These are phyloP conservation scores for Aspergillus novoparasiticus DNA, from an alignment of 2,329 filamentous ascomycete genomes.

Conservation along the genomic window DNA sequence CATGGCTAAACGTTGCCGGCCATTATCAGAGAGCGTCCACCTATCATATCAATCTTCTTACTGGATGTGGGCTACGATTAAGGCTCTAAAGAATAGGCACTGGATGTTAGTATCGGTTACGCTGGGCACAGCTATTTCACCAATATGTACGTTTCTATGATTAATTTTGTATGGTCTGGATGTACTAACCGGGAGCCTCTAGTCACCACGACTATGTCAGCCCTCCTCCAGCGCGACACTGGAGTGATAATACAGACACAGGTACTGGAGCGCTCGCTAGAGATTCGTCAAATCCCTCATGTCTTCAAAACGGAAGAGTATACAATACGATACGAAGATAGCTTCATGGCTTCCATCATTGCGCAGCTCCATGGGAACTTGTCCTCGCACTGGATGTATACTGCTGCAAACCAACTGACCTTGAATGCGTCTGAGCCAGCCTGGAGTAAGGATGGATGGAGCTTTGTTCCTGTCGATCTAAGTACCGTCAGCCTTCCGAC, in stretches of 20 bases:
- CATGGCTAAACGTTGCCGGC: neutral
- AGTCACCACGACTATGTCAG: slow-evolving; percentile 4
- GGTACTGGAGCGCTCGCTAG: neutral
- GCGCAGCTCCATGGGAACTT: neutral
- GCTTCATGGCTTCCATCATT: neutral
- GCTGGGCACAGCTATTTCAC: neutral
- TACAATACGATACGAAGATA: neutral
- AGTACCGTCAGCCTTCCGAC: neutral
- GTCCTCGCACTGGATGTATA: slow-evolving; percentile 2
- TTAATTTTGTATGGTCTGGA: too few relatives aligned
- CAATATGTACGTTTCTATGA: neutral
- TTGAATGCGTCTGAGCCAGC: slow-evolving; percentile 4
- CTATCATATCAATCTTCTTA: slow-evolving; percentile 5
- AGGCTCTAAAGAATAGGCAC: neutral
- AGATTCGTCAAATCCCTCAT: neutral
- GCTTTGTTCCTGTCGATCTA: slow-evolving; percentile 2
- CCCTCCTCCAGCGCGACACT: neutral
- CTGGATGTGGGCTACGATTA: slow-evolving; percentile 1
- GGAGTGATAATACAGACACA: neutral
- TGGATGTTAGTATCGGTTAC: slow-evolving; percentile 5
- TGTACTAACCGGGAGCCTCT: neutral
- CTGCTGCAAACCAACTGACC: slow-evolving; percentile 2
- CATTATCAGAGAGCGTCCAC: neutral
- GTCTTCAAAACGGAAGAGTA: neutral
- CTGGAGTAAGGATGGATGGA: slow-evolving; percentile 8